Conservation (phyloP, 2,329 filamentous ascomycete genomes). For the Talaromyces rugulosus region DNA sequence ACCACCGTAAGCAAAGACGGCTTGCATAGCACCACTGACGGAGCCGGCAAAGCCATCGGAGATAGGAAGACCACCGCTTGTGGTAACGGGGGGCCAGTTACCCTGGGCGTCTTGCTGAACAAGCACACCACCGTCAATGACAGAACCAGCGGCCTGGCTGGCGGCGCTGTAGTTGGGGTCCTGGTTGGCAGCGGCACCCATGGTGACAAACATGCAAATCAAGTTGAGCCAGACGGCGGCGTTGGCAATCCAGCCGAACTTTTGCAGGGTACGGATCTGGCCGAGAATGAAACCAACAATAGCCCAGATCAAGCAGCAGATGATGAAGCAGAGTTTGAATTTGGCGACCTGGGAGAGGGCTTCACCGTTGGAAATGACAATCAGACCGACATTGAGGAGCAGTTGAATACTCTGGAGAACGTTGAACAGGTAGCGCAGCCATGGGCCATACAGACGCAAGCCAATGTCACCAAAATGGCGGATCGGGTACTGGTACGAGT, state of each 20-base stretch:
- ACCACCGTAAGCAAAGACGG: slow-evolving; percentile 35
- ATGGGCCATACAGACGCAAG: slow-evolving; percentile 46
- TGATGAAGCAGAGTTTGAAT: slow-evolving; percentile 49
- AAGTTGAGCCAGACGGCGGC: slow-evolving; percentile 55
- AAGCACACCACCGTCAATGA: slow-evolving; percentile 19
- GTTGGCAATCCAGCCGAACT: slow-evolving; percentile 54
- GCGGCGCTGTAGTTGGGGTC: slow-evolving; percentile 45
- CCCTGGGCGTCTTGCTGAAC: slow-evolving; percentile 21
- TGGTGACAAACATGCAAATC: slow-evolving; percentile 52
- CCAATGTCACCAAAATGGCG: slow-evolving; percentile 47
- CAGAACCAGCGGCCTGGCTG: slow-evolving; percentile 21
- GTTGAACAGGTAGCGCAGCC: slow-evolving; percentile 47
- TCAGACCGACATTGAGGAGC: slow-evolving; percentile 26
- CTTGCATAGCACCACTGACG: slow-evolving; percentile 16
- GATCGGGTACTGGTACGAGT: slow-evolving; percentile 46
- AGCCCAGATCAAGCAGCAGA: slow-evolving; percentile 51
- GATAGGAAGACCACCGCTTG: slow-evolving; percentile 19
- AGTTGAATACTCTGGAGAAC: slow-evolving; percentile 47
- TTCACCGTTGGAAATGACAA: slow-evolving; percentile 52
- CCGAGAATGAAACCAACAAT: slow-evolving; percentile 51
- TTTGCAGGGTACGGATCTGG: slow-evolving; percentile 54
- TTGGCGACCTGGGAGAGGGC: slow-evolving; percentile 51
- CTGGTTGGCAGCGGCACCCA: slow-evolving; percentile 46
- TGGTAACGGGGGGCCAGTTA: slow-evolving; percentile 18
- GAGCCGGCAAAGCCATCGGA: slow-evolving; percentile 15